Conservation (phyloP, 108 stramenopile genomes). For the Craspedostauros australis region DNA sequence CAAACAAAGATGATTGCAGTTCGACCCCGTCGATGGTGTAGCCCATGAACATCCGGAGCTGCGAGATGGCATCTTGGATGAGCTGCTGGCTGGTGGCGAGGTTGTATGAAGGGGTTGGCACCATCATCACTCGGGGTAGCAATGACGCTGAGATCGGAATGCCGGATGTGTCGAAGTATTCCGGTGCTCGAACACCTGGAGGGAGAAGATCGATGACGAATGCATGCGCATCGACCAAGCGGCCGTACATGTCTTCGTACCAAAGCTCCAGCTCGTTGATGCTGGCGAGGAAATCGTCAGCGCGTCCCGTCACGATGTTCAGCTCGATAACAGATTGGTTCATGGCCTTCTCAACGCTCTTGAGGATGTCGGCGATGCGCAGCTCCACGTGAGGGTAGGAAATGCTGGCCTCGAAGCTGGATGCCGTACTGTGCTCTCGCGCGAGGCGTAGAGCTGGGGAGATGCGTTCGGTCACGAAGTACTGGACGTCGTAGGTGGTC, state of each 20-base stretch:
- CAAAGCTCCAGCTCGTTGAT: constrained; percentile 10
- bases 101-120: constrained; percentile 3
- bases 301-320: constrained; percentile 7
- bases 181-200: constrained; percentile 19
- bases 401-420: not conserved
- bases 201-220: constrained; percentile 33
- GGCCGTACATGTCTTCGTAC: constrained; percentile 19
- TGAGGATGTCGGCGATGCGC: not conserved
- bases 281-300: constrained; percentile 11
- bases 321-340: not conserved
- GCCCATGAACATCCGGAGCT: constrained; percentile 2
- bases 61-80: not conserved
- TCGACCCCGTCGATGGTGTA: too few species aligned
- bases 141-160: constrained; percentile 16
- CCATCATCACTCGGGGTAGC: constrained; percentile 11
- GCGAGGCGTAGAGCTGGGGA: constrained; percentile 20
- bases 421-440: not conserved
- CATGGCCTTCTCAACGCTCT: constrained; percentile 13
- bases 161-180: constrained; percentile 20
- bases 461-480: constrained; percentile 26
- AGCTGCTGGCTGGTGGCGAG: not conserved
- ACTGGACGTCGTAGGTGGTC: constrained; percentile 30
- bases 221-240: constrained; percentile 10
- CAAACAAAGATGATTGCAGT: too few species aligned
- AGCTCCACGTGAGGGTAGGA: not conserved